These are phyloP conservation scores for Backusella sp. DNA, from an alignment of 192 early-diverging fungal species.

Conservation along the genomic window DNA sequence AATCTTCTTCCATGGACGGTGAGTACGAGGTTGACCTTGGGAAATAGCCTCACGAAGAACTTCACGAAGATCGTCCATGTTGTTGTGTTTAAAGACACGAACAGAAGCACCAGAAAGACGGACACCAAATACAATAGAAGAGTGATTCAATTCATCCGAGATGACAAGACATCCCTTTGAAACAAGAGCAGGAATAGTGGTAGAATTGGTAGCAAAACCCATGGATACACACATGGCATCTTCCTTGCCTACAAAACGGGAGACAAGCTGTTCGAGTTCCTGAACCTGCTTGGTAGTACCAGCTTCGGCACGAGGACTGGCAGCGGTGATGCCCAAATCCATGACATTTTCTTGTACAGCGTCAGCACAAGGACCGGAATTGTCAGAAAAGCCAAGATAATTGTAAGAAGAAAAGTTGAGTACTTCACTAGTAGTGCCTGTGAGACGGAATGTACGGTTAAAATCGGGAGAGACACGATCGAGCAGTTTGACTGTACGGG, in stretches of 20 bases:
- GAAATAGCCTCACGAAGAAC: constrained; percentile 85
- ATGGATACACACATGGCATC: constrained; percentile 86
- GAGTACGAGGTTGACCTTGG: constrained; percentile 96
- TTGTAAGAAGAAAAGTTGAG: constrained; percentile 98
- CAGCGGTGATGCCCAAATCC: constrained; percentile 69
- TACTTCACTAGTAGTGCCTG: constrained; percentile 73
- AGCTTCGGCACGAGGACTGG: constrained; percentile 68
- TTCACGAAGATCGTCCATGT: constrained; percentile 72
- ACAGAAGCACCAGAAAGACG: constrained; percentile 88
- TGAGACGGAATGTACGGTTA: constrained; percentile 81
- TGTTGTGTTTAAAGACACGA: constrained; percentile 94
- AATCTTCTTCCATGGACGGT: constrained; percentile 99
- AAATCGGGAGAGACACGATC: constrained; percentile 85
- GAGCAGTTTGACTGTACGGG: constrained; percentile 79
- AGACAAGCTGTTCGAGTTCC: constrained; percentile 83
- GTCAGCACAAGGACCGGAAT: constrained; percentile 91
- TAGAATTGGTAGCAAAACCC: constrained; percentile 98
- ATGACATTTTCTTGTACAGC: constrained; percentile 77
- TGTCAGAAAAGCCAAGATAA: constrained; percentile 96
- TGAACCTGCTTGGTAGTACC: constrained; percentile 70
- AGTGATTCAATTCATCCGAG: constrained; percentile 95
- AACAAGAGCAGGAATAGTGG: constrained; percentile 87
- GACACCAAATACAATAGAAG: constrained; percentile 91
- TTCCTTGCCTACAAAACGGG: constrained; percentile 88
- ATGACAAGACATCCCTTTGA: constrained; percentile 87